Evolutionary conservation across 345 rosid species (phyloP).

Genomic region (Gossypium australe): DNA sequence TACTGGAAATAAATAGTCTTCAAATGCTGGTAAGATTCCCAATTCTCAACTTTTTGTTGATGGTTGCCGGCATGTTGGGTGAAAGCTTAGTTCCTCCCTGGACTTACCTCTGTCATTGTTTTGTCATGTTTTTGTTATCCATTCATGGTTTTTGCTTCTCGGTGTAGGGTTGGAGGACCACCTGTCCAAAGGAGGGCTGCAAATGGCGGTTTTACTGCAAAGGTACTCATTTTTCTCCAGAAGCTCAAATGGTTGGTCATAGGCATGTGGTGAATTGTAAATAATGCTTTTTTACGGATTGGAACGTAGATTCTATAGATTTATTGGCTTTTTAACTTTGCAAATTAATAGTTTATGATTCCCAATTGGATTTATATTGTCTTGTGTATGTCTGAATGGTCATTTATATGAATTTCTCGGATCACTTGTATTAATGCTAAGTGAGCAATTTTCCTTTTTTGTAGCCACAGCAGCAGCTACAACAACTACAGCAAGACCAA

Average conservation of each 20-base stretch:
- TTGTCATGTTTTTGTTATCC: constrained; percentile 1
- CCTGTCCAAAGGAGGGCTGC: constrained; percentile 32
- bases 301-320: not conserved
- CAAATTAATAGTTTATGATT: not conserved
- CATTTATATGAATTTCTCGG: not conserved
- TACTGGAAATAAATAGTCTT: constrained; percentile 22
- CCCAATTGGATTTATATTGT: not conserved
- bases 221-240: constrained; percentile 39
- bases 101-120: constrained; percentile 3
- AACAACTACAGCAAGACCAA: constrained; percentile 22
- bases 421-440: not conserved
- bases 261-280: not conserved
- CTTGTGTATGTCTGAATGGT: not conserved
- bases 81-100: not conserved
- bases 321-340: not conserved
- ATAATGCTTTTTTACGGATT: not conserved
- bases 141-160: constrained; percentile 15
- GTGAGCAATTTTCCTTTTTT: not conserved
- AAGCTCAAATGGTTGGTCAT: not conserved
- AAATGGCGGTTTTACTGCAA: constrained; percentile 33
- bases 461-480: constrained; percentile 1
- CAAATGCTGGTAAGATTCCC: constrained; percentile 25
- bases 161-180: constrained; percentile 31
- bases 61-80: constrained; percentile 12
- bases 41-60: constrained; percentile 9